Evolutionary conservation across 73 alveolate species (phyloP).

Genomic region (Symbiodinium pilosum): DNA sequence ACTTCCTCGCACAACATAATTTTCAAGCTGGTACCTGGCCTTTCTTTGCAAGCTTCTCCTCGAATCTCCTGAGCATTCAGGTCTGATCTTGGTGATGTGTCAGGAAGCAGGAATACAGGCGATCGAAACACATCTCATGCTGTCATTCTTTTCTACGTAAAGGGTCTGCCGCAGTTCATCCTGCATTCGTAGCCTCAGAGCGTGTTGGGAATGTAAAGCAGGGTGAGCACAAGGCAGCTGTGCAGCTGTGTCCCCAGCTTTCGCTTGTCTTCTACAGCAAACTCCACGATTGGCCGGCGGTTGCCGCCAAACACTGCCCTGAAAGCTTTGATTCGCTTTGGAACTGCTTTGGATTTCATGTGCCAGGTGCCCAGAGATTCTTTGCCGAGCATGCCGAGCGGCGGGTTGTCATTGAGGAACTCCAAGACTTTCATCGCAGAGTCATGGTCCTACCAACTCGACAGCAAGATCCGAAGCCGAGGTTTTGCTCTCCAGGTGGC

Average conservation of each 20-base stretch:
- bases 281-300: conserved; percentile 79
- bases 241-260: neutral
- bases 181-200: conserved; percentile 49
- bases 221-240: neutral
- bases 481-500: too few relatives aligned
- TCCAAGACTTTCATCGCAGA: conserved; percentile 40
- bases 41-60: conserved; percentile 12
- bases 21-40: neutral
- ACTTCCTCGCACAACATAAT: too few relatives aligned
- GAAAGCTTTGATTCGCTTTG: neutral
- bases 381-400: conserved; percentile 10
- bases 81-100: too few relatives aligned
- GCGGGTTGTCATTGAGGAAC: conserved; percentile 80
- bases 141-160: neutral
- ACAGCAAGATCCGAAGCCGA: too few relatives aligned
- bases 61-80: conserved; percentile 26
- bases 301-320: conserved; percentile 55
- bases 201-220: neutral
- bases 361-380: too few relatives aligned
- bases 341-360: too few relatives aligned
- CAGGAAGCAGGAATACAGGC: too few relatives aligned
- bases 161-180: conserved; percentile 31
- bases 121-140: too few relatives aligned
- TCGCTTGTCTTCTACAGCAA: conserved; percentile 76
- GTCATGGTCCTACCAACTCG: conserved; percentile 34